Evolutionary conservation across 345 rosid species (phyloP).

Genomic region (Gossypium turneri): DNA sequence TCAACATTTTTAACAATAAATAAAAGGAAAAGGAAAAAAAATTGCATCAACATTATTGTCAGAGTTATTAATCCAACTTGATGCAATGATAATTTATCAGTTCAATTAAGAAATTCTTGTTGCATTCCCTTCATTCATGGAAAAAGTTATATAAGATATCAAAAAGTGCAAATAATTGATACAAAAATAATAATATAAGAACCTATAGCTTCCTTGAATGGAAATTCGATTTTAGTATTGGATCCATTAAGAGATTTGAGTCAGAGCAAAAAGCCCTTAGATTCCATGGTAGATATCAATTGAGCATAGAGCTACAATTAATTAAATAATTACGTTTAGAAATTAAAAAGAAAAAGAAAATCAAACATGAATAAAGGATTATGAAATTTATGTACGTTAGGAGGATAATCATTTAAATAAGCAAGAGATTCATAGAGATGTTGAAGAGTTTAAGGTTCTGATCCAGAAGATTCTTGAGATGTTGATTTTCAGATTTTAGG

Average conservation of each 20-base stretch:
- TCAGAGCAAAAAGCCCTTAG: conserved; percentile 58
- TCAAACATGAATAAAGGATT: background rate
- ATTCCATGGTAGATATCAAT: conserved; percentile 62
- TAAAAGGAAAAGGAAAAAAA: background rate
- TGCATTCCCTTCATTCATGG: background rate
- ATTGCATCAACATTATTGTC: background rate
- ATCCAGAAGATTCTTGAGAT: conserved; percentile 55
- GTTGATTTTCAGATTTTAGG: conserved; percentile 54
- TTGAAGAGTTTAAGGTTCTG: conserved; percentile 68
- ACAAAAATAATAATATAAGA: background rate
- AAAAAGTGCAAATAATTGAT: background rate
- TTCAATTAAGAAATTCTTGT: background rate
- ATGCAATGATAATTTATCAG: background rate
- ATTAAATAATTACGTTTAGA: background rate
- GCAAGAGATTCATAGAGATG: conserved; percentile 63
- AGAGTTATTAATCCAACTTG: background rate
- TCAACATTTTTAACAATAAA: background rate
- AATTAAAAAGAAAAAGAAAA: background rate
- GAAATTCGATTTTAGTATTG: conserved; percentile 48
- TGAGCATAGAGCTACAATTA: conserved; percentile 53
- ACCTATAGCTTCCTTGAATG: conserved; percentile 90
- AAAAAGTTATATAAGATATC: background rate
- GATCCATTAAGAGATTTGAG: conserved; percentile 48
- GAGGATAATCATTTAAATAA: conserved; percentile 62
- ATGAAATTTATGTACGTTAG: conserved; percentile 33